Base-by-base conservation (phyloP, 2,329 filamentous ascomycete genomes). In the Ophiostoma sp. region DNA sequence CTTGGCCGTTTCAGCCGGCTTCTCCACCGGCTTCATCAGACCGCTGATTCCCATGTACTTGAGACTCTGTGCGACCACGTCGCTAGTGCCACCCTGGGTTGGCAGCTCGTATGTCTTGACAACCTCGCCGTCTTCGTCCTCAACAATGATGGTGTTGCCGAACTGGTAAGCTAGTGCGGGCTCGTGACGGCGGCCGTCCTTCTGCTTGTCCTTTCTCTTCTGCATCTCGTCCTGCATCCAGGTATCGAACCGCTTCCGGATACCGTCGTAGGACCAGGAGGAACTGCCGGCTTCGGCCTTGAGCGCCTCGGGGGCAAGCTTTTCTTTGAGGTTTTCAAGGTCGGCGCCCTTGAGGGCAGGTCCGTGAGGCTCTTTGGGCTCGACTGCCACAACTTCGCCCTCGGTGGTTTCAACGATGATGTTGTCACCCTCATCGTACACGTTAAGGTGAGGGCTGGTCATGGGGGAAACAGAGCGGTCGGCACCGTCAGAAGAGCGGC, bases 81-180 rank as follows among this genome's bases (percentile, higher is more conserved):
- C 78, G 6, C 42, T 64, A 4, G 65, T 36, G 18, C 73, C 76
- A 0, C 73, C 70, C 71, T 83, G 49, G 49, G 83, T 79, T 0
- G 89, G 88, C 41, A 94, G 84, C 71, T 93, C 88, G 75, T 93
- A 93, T 68, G 91, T 88, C 80, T 93, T 93, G 76, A 96, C 85
- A 44, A 96, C 92, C 76, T 96, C 92, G 60, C 91, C 91, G 73
- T 93, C 73, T 76, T 91, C 89, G 71, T 96, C 91, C 78, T 96
- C 91, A 16, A 96, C 90, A 75, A 96, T 94, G 72, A 96, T 92
- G 60, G 85, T 93, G 75, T 92, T 93, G 71, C 92, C 92, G 74
- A 92, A 94, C 72, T 93, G 91, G 75, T 93, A 96, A 5, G 91
- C 91, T 64, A 89, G 82, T n/a, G 92, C 92, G 12, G 91, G 90